Evolutionary conservation across 2,329 filamentous ascomycete species (phyloP).

Genomic region (Elsinoe batatas): DNA sequence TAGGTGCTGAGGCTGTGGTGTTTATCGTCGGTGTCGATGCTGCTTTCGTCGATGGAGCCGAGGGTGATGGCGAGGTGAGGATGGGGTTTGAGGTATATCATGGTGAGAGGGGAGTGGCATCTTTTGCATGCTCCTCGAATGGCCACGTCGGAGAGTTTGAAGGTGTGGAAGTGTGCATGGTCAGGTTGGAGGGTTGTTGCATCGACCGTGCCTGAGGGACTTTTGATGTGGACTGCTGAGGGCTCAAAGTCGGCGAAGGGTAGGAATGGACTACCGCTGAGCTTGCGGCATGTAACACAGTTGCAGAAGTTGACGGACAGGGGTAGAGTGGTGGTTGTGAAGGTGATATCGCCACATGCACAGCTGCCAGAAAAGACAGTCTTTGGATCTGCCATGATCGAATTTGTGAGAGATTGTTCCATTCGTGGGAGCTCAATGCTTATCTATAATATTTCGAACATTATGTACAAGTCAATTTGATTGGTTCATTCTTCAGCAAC

Average conservation of each 20-base stretch:
- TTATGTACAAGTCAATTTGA: background rate
- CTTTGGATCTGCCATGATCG: background rate
- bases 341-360: conserved; percentile 8
- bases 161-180: background rate
- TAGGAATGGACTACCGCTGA: conserved; percentile 13
- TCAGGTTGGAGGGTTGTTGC: background rate
- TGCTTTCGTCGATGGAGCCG: conserved; percentile 10
- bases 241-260: conserved; percentile 6
- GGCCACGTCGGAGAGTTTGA: conserved; percentile 7
- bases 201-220: background rate
- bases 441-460: no score
- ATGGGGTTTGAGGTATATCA: background rate
- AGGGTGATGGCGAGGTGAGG: background rate
- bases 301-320: background rate
- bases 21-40: conserved; percentile 2
- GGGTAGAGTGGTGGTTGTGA: background rate
- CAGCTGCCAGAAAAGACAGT: conserved; percentile 1
- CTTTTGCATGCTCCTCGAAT: conserved; percentile 12
- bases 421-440: no score
- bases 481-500: conserved; percentile 1
- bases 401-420: background rate
- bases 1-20: background rate
- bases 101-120: conserved; percentile 11
- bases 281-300: conserved; percentile 12
- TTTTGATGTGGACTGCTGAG: background rate